Conservation (phyloP, 2,329 filamentous ascomycete species). For the Cordyceps fumosorosea region DNA sequence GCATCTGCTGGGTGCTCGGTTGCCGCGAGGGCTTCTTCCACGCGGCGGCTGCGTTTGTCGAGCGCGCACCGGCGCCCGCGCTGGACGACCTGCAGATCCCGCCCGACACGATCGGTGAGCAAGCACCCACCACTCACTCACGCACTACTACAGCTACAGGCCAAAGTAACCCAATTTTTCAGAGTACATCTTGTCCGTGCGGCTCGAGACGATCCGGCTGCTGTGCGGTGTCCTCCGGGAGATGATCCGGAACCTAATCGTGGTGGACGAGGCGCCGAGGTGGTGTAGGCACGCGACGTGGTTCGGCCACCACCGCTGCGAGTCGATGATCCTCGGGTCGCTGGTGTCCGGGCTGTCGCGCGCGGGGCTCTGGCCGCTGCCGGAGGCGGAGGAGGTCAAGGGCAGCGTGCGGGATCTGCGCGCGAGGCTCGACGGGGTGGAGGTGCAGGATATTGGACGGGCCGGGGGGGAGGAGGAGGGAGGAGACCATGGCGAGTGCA, state of each 20-base stretch:
- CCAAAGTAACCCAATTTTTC: not conserved
- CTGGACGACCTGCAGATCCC: not conserved
- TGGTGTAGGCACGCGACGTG: constrained; percentile 3
- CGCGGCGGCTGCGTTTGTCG: not conserved
- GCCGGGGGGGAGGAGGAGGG: too few species aligned
- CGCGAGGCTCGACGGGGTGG: not conserved
- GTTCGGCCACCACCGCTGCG: not conserved
- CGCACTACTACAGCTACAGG: too few species aligned
- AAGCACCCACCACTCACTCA: too few species aligned
- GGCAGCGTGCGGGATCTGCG: not conserved
- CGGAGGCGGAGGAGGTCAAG: not conserved
- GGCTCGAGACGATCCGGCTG: not conserved
- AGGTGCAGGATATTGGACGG: not conserved
- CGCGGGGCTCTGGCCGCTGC: not conserved
- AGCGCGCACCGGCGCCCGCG: not conserved
- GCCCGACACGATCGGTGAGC: not conserved
- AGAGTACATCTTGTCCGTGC: not conserved
- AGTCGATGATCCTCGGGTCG: not conserved
- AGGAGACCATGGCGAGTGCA: not conserved
- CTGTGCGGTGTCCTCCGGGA: not conserved
- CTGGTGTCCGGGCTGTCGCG: not conserved
- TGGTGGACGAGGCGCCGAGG: not conserved
- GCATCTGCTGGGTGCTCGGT: not conserved
- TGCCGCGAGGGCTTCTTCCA: not conserved
- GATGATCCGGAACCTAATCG: not conserved